A percentile compares a stretch with the other conserved stretches of the same genome.
These are phyloP conservation scores for Globisporangium nunn DNA, from an alignment of 352 stramenopile species.

Conservation along the genomic window DNA sequence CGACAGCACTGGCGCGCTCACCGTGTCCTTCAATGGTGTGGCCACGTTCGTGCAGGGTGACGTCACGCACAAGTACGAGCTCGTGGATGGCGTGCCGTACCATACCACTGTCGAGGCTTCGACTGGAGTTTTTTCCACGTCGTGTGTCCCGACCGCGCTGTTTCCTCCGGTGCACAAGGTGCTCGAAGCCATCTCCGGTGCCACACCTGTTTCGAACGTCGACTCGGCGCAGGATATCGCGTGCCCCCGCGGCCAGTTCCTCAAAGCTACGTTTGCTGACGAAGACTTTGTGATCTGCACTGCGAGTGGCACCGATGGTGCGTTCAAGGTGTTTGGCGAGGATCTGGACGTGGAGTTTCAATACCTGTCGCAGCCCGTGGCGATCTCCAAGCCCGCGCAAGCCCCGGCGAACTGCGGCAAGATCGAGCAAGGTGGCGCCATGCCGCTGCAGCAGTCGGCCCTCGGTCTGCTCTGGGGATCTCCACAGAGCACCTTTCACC, in stretches of 20 bases:
- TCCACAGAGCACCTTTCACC: conserved; percentile 11
- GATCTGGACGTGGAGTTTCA: conserved; percentile 28
- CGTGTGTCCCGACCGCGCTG: conserved; percentile 18
- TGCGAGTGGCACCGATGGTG: conserved; percentile 11
- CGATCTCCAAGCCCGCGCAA: conserved; percentile 18
- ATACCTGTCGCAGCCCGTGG: neutral
- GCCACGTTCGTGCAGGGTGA: conserved; percentile 23
- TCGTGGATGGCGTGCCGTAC: conserved; percentile 31
- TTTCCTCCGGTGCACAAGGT: conserved; percentile 26
- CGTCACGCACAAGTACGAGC: conserved; percentile 26
- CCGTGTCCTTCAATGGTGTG: conserved; percentile 34
- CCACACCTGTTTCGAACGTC: conserved; percentile 23
- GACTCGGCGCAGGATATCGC: conserved; percentile 33
- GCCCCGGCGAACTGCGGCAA: conserved; percentile 19
- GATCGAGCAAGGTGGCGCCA: conserved; percentile 10
- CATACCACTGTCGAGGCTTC: conserved; percentile 14
- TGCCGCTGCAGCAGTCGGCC: conserved; percentile 12
- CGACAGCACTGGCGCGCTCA: conserved; percentile 7
- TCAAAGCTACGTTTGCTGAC: conserved; percentile 31
- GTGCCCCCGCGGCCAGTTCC: conserved; percentile 27
- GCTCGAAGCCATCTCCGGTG: conserved; percentile 22
- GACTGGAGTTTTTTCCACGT: conserved; percentile 10
- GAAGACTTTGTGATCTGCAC: conserved; percentile 44
- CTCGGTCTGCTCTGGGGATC: conserved; percentile 20
- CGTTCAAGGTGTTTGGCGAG: conserved; percentile 33